Evolutionary conservation across 2,329 filamentous ascomycete genomes (phyloP).

Genomic region (Tolypocladium sp.): DNA sequence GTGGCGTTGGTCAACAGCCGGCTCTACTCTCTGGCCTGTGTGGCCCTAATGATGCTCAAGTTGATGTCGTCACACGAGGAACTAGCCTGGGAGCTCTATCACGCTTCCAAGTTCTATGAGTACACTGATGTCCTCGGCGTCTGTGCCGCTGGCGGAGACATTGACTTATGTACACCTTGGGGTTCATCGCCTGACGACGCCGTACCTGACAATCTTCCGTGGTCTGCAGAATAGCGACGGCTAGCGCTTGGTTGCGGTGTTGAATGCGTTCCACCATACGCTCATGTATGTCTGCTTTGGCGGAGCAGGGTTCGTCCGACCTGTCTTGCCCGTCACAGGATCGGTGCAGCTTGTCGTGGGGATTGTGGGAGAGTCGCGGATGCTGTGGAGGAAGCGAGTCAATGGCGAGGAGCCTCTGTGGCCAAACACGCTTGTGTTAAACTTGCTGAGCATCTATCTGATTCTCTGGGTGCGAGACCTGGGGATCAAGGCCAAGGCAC

Average conservation of each 20-base stretch:
- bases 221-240: constrained; percentile 11
- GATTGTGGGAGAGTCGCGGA: constrained; percentile 5
- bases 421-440: background rate
- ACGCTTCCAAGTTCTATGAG: constrained; percentile 20
- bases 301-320: constrained; percentile 8
- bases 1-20: constrained; percentile 3
- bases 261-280: constrained; percentile 17
- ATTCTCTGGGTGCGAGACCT: no score
- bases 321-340: constrained; percentile 4
- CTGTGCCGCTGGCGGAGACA: constrained; percentile 12
- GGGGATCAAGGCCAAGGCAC: background rate
- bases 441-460: background rate
- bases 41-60: constrained; percentile 1
- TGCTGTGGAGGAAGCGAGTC: constrained; percentile 1
- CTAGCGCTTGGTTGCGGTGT: constrained; percentile 16
- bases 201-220: constrained; percentile 17
- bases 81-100: constrained; percentile 9
- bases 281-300: constrained; percentile 19
- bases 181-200: constrained; percentile 19
- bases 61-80: constrained; percentile 1
- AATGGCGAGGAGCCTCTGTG: background rate
- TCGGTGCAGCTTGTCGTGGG: constrained; percentile 5
- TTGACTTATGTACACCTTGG: constrained; percentile 7
- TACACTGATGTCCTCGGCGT: constrained; percentile 20
- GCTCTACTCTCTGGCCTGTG: constrained; percentile 1